Evolutionary conservation across 2,329 filamentous ascomycete species (phyloP).

Genomic region (Lecanicillium sp.): DNA sequence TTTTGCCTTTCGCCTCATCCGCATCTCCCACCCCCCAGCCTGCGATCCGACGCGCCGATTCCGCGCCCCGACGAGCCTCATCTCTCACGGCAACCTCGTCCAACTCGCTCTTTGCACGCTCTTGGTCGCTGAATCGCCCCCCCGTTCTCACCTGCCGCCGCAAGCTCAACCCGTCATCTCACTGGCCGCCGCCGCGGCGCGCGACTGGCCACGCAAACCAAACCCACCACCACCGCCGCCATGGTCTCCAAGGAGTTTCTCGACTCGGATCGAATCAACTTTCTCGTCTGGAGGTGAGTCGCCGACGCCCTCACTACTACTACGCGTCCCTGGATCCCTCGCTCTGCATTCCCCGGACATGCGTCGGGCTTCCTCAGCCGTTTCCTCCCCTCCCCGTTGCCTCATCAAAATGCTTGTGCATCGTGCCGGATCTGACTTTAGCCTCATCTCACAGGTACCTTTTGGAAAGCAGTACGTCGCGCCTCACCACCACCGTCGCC

Average conservation of each 20-base stretch:
- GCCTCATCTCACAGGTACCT: constrained; percentile 40
- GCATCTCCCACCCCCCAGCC: too few relatives aligned
- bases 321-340: constrained; percentile 1
- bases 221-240: too few relatives aligned
- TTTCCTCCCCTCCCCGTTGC: constrained; percentile 3
- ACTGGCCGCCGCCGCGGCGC: constrained; percentile 3
- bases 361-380: constrained; percentile 5
- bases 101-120: not conserved
- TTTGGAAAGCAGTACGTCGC: constrained; percentile 53
- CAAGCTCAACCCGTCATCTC: too few relatives aligned
- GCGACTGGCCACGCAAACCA: constrained; percentile 2
- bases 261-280: constrained; percentile 62
- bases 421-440: constrained; percentile 5
- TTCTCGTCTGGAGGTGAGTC: constrained; percentile 63
- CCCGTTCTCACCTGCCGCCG: not conserved
- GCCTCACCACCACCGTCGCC: constrained; percentile 12
- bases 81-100: not conserved
- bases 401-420: too few relatives aligned
- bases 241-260: constrained; percentile 54
- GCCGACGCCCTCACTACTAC: constrained; percentile 9
- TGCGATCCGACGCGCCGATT: not conserved
- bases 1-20: constrained; percentile 14
- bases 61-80: not conserved
- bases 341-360: not conserved
- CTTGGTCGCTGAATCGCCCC: not conserved